Base-by-base conservation (phyloP, 176 grass and related monocot species). In the Oryza glumipatula region DNA sequence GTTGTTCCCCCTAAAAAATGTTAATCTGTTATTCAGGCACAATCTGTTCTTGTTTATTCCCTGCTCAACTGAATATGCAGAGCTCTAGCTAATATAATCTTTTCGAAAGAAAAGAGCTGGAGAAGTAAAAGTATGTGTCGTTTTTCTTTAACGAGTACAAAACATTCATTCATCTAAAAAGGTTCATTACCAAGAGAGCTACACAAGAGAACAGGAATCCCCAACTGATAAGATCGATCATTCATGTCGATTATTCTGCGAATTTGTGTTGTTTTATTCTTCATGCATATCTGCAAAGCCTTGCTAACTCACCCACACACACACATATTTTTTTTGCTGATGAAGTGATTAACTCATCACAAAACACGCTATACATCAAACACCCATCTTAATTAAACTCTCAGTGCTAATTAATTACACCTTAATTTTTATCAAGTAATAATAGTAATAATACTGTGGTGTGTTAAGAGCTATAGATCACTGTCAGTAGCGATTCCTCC, bases 401-500 rank as follows among this genome's bases (percentile, higher is more conserved):
- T 21, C 9, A 41, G 36, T 38, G 1, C 39, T 41, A 63, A 9
- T 22, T 63, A 22, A 63, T 63, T 63, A 63, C 58, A 11, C 8
- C 4, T 16, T 49, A 2, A 14, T 49, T 19, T 58, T 58, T 7
- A 58, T 58, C 52, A 58, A 1, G 6, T 17, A 21, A 21, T 16
- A 54, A 5, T 60, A 19, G 52, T 61, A 54, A 19, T 1, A 30
- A 32, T n/a, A 61, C 7, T 22, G 2, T 22, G 3, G 6, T 60
- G 2, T 2, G 47, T 22, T 32, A 32, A 30, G 28, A 30, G 28
- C 28, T 30, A 30, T 3, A 39, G 22, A 26, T 26, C 26, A 68
- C 38, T 39, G 38, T 85, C 72, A 71, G 72, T 86, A 69, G 28
- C 70, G 63, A 45, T 65, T 78, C 65, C 65, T 61, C 83, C 76